Evolutionary conservation across 495 filamentous ascomycete genomes (phyloP).

Genomic region (Aspergillus taichungensis): DNA sequence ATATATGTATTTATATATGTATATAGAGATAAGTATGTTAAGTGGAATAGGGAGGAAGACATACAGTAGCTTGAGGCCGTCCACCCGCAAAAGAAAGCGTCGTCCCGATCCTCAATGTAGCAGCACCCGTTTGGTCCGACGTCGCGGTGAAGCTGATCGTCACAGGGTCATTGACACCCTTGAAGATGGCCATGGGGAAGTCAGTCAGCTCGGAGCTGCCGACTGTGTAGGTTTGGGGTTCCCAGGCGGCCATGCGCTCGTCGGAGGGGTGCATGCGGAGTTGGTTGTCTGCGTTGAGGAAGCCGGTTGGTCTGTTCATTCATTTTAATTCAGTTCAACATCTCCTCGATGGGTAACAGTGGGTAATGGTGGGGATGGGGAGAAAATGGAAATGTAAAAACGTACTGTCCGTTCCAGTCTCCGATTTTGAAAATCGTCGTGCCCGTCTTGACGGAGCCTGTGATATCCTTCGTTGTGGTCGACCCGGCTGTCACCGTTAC

Average conservation of each 20-base stretch:
- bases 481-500: conserved; percentile 48
- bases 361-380: no score
- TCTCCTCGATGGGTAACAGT: no score
- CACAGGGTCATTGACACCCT: conserved; percentile 50
- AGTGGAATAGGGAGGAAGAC: not conserved
- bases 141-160: conserved; percentile 53
- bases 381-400: no score
- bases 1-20: not conserved
- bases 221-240: conserved; percentile 49
- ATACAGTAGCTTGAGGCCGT: conserved; percentile 21
- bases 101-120: conserved; percentile 54
- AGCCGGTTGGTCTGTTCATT: conserved; percentile 44
- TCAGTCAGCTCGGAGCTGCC: conserved; percentile 39
- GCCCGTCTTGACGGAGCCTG: conserved; percentile 32
- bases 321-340: not conserved
- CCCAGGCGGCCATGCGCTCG: conserved; percentile 51
- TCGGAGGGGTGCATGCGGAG: conserved; percentile 60
- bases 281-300: conserved; percentile 57
- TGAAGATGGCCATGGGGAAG: conserved; percentile 61
- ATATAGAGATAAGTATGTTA: not conserved
- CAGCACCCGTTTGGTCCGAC: conserved; percentile 39
- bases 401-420: conserved; percentile 48
- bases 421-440: conserved; percentile 56
- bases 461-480: conserved; percentile 45
- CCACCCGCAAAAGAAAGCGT: conserved; percentile 52